Evolutionary conservation across 2,329 filamentous ascomycete species (phyloP), one percentile per base, ranked within the genome.

Genomic region (Verruconis gallopava): DNA sequence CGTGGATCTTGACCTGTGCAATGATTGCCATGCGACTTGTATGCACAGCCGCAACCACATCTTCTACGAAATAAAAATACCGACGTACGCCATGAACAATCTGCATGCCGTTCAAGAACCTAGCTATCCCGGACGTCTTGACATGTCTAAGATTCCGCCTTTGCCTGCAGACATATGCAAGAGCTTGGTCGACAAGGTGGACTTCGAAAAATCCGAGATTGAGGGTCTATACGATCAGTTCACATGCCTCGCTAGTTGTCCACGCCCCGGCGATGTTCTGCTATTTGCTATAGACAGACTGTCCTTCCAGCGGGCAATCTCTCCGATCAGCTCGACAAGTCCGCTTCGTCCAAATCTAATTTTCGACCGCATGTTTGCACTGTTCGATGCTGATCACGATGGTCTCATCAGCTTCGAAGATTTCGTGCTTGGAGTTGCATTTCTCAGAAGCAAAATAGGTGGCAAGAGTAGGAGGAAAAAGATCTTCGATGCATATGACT

Each of bases 161-260:
- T 68, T 96, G n/a, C 75, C 79, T 1, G 71, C 76, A 19, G 59
- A 67, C 2, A 63, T 91, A 28, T 79, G 84, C 41, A 73, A 77
- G 41, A 78, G 77, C 45, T 69, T 79, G 11, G 55, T 58, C 9
- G 48, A 55, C 3, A 54, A 63, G 19, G 61, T 61, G 13, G 58
- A 56, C 6, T 93, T 60, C 52, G 86, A 95, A 54, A 75, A 81
- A 20, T 81, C 85, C 2, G 85, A 93, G 58, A 67, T 98, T 4
- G 89, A 96, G 61, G 89, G 88, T 4, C 75, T 93, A 33, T 96
- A 88, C 80, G 89, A 96, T 55, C 89, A 96, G 55, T 98, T 93
- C 73, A 88, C 84, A 4, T 95, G 88, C 57, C 79, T 95, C 61
- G 89, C 89, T 33, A 89, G 83, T 50, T 79, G 89, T 55, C 37